Evolutionary conservation across 1,284 basidiomycete species (phyloP).

Genomic region (Agaricales sp.): DNA sequence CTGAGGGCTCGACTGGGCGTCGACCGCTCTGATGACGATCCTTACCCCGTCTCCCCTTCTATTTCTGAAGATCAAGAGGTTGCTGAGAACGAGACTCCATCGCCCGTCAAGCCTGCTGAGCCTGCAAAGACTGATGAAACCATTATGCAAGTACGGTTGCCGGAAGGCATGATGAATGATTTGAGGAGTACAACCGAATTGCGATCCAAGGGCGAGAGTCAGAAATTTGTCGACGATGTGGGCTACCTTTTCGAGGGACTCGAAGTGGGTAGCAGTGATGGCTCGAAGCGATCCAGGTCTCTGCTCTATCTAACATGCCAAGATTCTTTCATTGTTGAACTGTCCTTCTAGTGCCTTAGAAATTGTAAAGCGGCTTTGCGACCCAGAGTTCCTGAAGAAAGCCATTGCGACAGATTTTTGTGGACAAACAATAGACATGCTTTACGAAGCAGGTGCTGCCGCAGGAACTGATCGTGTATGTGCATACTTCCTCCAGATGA

Average conservation of each 20-base stretch:
- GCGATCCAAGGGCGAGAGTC: conserved; percentile 65
- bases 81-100: conserved; percentile 12
- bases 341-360: conserved; percentile 48
- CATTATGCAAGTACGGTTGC: conserved; percentile 19
- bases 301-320: conserved; percentile 3
- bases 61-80: conserved; percentile 12
- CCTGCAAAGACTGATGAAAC: conserved; percentile 22
- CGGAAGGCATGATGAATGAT: conserved; percentile 57
- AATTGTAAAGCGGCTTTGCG: conserved; percentile 61
- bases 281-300: conserved; percentile 58
- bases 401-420: conserved; percentile 68
- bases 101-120: conserved; percentile 13
- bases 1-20: conserved; percentile 64
- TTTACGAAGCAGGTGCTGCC: conserved; percentile 47
- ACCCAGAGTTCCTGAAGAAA: conserved; percentile 60
- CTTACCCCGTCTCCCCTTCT: conserved; percentile 20
- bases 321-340: conserved; percentile 3
- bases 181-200: conserved; percentile 73
- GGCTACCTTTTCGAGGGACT: conserved; percentile 76
- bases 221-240: conserved; percentile 70
- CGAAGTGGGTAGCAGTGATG: conserved; percentile 35
- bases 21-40: conserved; percentile 64
- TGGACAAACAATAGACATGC: conserved; percentile 51
- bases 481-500: conserved; percentile 9
- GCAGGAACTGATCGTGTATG: conserved; percentile 44